These are phyloP conservation scores for Coffea eugenioides DNA, from an alignment of 257 asterid genomes.

Conservation along the genomic window DNA sequence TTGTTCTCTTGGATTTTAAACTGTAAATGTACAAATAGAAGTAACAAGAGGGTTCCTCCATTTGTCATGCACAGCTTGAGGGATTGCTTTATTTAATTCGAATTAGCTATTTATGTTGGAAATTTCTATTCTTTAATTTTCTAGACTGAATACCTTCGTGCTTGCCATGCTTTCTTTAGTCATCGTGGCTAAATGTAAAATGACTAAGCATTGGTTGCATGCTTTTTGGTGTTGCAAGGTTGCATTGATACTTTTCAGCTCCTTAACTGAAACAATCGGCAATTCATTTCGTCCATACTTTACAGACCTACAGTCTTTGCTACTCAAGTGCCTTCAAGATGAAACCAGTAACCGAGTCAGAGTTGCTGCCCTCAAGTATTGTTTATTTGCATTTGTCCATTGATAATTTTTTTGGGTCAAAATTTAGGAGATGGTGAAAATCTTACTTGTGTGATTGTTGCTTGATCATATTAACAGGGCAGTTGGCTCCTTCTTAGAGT, in stretches of 20 bases:
- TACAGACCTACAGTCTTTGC: slow-evolving; percentile 73
- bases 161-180: too few species aligned
- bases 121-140: too few species aligned
- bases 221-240: slow-evolving; percentile 51
- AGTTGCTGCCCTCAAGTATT: slow-evolving; percentile 97
- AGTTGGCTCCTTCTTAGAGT: slow-evolving; percentile 98
- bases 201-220: slow-evolving; percentile 26
- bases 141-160: too few species aligned
- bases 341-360: slow-evolving; percentile 94
- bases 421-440: background rate
- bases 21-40: too few species aligned
- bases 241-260: slow-evolving; percentile 97
- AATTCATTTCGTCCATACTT: slow-evolving; percentile 86
- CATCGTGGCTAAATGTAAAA: background rate
- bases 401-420: too few species aligned
- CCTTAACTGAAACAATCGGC: slow-evolving; percentile 98
- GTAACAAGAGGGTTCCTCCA: too few species aligned
- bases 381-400: slow-evolving; percentile 19
- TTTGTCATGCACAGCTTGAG: too few species aligned
- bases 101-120: too few species aligned
- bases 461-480: slow-evolving; percentile 65
- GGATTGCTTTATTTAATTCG: too few species aligned
- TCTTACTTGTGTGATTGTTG: slow-evolving; percentile 18
- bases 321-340: slow-evolving; percentile 93
- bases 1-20: background rate